phyloP scores from a whole-genome alignment of 352 stramenopile genomes.

The Globisporangium parvum region DNA sequence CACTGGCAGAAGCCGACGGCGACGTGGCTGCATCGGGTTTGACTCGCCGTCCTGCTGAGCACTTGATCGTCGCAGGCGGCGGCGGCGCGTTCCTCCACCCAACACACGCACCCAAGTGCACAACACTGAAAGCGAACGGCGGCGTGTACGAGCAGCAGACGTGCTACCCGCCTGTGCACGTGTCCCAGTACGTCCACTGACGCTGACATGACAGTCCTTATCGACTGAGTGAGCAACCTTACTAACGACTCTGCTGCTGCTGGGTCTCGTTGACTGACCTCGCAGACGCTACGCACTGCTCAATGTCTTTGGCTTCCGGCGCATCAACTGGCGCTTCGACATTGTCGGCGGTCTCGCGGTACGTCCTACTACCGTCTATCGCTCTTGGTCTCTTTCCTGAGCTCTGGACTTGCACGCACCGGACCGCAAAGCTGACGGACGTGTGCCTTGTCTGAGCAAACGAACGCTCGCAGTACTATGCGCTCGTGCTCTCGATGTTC shows the following conservation, averaged over 20 bases:
- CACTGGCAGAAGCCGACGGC: background rate
- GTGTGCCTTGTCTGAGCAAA: background rate
- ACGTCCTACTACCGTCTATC: too few species aligned
- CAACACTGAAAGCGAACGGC: conserved; percentile 56
- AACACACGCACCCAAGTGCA: conserved; percentile 69
- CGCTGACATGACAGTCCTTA: too few species aligned
- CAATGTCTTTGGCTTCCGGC: conserved; percentile 87
- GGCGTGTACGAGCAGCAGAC: conserved; percentile 65
- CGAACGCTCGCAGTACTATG: conserved; percentile 70
- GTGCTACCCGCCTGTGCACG: conserved; percentile 79
- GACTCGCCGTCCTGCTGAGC: conserved; percentile 20
- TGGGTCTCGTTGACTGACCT: background rate
- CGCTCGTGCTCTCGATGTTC: conserved; percentile 90
- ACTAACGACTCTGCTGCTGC: conserved; percentile 1
- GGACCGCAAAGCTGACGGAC: too few species aligned
- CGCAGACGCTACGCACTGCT: conserved; percentile 72
- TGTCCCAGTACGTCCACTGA: conserved; percentile 44
- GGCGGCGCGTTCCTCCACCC: conserved; percentile 88
- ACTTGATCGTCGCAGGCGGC: conserved; percentile 87
- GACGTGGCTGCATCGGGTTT: background rate
- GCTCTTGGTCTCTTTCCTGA: too few species aligned
- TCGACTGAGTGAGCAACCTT: background rate
- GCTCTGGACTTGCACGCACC: too few species aligned
- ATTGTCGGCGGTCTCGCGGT: conserved; percentile 84
- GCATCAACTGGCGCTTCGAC: conserved; percentile 92